Conservation (phyloP, 345 rosid species). For the Barbarea vulgaris region DNA sequence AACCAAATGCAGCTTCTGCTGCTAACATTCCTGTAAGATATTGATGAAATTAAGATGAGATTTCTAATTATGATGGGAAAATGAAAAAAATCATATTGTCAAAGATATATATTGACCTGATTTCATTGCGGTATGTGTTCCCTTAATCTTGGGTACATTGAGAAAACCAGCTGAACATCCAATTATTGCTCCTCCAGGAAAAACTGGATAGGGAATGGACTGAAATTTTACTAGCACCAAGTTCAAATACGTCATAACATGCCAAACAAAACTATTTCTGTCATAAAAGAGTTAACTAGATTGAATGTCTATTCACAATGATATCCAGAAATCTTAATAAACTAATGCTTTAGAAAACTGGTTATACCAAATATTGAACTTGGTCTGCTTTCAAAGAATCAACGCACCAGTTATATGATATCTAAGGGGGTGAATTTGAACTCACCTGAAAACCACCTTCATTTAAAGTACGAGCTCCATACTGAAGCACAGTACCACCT, state of each 20-base stretch:
- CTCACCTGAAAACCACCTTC: constrained; percentile 99
- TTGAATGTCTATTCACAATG: background rate
- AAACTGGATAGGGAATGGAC: constrained; percentile 98
- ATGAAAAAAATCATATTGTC: background rate
- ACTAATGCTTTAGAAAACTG: background rate
- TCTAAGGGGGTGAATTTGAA: background rate
- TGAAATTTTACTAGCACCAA: constrained; percentile 90
- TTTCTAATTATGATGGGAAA: background rate
- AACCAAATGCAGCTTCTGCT: constrained; percentile 84
- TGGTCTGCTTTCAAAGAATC: background rate
- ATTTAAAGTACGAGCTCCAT: constrained; percentile 94
- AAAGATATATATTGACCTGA: constrained; percentile 58
- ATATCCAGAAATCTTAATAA: background rate
- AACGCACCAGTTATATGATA: background rate
- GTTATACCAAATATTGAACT: background rate
- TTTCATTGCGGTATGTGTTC: constrained; percentile 99
- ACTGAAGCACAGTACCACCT: constrained; percentile 89
- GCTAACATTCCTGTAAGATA: constrained; percentile 85
- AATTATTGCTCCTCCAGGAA: constrained; percentile 94
- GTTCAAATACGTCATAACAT: constrained; percentile 45
- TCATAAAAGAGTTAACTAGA: background rate
- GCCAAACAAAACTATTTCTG: background rate
- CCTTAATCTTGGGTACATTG: constrained; percentile 97
- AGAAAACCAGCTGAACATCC: constrained; percentile 98
- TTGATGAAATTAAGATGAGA: constrained; percentile 1